Evolutionary conservation across 441 rosid genomes (phyloP).

Genomic region (Gossypium davidsonii): DNA sequence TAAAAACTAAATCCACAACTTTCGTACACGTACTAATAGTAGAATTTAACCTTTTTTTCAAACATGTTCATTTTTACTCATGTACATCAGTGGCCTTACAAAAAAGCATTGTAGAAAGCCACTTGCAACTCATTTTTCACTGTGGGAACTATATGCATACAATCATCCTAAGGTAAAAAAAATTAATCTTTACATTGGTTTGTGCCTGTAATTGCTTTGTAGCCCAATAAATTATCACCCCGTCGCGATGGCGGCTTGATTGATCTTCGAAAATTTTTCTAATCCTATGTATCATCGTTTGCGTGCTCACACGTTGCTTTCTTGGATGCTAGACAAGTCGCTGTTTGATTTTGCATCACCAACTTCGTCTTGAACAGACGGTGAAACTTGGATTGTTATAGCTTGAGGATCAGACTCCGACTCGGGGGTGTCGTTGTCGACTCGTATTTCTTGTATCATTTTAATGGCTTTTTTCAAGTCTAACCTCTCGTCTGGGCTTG

Average conservation of each 20-base stretch:
- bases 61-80: background rate
- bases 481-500: slow-evolving; percentile 35
- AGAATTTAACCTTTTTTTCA: background rate
- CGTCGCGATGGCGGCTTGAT: background rate
- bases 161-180: background rate
- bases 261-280: background rate
- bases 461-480: slow-evolving; percentile 43
- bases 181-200: background rate
- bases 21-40: too few species aligned
- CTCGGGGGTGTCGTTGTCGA: slow-evolving; percentile 7
- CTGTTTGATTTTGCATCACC: slow-evolving; percentile 18
- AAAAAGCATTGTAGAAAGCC: background rate
- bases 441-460: slow-evolving; percentile 30
- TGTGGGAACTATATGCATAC: background rate
- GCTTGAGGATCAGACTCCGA: background rate
- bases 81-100: background rate
- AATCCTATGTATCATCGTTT: slow-evolving; percentile 6
- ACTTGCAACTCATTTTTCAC: background rate
- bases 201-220: background rate
- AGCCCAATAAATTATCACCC: background rate
- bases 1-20: too few species aligned
- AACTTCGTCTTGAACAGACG: slow-evolving; percentile 23
- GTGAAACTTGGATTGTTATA: slow-evolving; percentile 4
- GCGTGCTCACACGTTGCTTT: slow-evolving; percentile 3
- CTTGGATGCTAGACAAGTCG: background rate